Evolutionary conservation across 1,284 basidiomycete species (phyloP), one percentile per base, ranked within the genome.

Genomic region (Blastosporella zonata): DNA sequence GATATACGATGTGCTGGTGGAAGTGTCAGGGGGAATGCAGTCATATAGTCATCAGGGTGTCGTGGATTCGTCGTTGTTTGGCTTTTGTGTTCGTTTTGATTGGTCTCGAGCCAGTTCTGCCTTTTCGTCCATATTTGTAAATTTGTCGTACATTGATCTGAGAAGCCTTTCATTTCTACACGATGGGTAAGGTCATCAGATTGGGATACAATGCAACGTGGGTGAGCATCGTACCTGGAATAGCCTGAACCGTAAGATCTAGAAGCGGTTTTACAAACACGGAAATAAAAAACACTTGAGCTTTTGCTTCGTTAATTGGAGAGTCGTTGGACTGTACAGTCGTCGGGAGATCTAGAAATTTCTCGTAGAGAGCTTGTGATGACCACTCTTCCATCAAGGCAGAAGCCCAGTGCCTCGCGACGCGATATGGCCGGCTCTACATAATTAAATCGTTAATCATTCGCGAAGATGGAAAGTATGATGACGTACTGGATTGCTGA

Each of bases 301-400:
- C 84, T 55, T 82, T 81, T 15, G 91, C 93, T 67, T 92, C 89
- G 20, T 75, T 75, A 0, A 89, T 67, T 28, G 88, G 84, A 44
- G 83, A 81, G 27, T 79, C 78, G 1, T 77, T 77, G 20, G 78
- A 73, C 51, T 75, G 73, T 29, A 89, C 77, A 1, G 89, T 91
- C n/a, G 84, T 74, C 7, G 88, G 84, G 17, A 97, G 72, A 34
- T 81, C 76, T 43, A 93, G 79, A 52, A 85, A 79, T 55, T 81
- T 77, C 65, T 97, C 94, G 6, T 96, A 76, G 13, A 78, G 74
- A 1, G 90, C 87, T 66, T 97, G 94, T 15, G 83, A 84, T 7
- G 81, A 77, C 95, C 95, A 97, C 68, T 97, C 95, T 46, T 86
- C 77, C 63, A 89, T 80, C 25, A 97, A 70, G 1, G 90, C 92